Evolutionary conservation across 257 asterid species (phyloP), one percentile per base, ranked within the genome.

Genomic region (Marsdenia floribunda): DNA sequence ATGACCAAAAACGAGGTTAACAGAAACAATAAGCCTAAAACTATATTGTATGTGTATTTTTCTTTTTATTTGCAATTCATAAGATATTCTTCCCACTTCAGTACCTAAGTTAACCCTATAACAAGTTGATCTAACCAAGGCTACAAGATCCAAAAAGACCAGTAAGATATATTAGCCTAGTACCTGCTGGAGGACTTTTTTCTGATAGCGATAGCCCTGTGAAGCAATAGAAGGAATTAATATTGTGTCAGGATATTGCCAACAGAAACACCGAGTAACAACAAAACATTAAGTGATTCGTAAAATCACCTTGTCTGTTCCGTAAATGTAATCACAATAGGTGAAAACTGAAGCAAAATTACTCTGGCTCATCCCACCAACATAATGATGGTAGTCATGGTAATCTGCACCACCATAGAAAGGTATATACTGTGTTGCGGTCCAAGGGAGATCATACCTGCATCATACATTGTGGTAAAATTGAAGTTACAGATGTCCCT

Each of bases 361-460:
- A 83, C 99, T 95, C 79, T 95, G 98, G 83, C 99, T 95, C 80
- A 81, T 88, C 71, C 96, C 97, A 57, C 99, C 99, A 52, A 95
- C 99, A 60, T 95, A 95, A 76, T 95, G 99, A 80, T 95, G 99
- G 87, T 92, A 95, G 84, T 95, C 99, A 72, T 95, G 99, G 85
- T 95, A 89, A 78, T 95, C 98, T 24, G 99, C 80, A 64, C 99
- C 99, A 75, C 99, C 98, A 61, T 95, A 95, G 83, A 95, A 95
- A 35, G 98, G 99, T 60, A 95, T 86, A 74, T 84, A 95, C 78
- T 90, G 92, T 71, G 99, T 95, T 46, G 86, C 90, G 59, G 93
- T 87, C 99, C 99, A 95, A 9, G 98, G 99, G 65, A 95, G 83
- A 78, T 95, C 98, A 59, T 90, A 92, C 84, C 99, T 95, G 90